phyloP scores from a whole-genome alignment of 2,329 filamentous ascomycete species.

The Sclerotinia nivalis region DNA sequence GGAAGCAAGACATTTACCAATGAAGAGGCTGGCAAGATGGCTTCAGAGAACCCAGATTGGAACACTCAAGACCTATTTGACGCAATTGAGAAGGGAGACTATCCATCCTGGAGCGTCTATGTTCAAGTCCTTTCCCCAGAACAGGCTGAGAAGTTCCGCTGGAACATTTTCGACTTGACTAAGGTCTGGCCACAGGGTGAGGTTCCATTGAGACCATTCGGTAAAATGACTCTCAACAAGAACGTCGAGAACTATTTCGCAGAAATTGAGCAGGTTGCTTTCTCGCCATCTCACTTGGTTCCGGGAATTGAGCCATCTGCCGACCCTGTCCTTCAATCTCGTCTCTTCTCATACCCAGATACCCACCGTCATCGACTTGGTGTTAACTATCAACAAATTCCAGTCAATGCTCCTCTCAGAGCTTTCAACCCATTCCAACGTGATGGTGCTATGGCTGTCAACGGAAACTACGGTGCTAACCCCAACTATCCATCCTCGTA shows the following conservation, averaged over 20 bases:
- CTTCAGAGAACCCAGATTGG: slow-evolving; percentile 61
- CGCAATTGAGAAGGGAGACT: slow-evolving; percentile 60
- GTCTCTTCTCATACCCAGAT: slow-evolving; percentile 71
- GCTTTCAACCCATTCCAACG: slow-evolving; percentile 71
- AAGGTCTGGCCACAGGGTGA: slow-evolving; percentile 67
- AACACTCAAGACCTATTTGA: slow-evolving; percentile 65
- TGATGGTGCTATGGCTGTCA: slow-evolving; percentile 70
- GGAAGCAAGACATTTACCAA: slow-evolving; percentile 61
- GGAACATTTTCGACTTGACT: slow-evolving; percentile 69
- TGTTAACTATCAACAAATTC: slow-evolving; percentile 60
- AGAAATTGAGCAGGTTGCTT: slow-evolving; percentile 70
- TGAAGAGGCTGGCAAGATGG: slow-evolving; percentile 55
- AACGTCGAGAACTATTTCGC: slow-evolving; percentile 64
- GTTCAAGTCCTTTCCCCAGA: slow-evolving; percentile 64
- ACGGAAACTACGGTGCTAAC: slow-evolving; percentile 62
- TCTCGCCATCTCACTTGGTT: slow-evolving; percentile 66
- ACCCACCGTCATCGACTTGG: slow-evolving; percentile 60
- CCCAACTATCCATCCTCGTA: slow-evolving; percentile 59
- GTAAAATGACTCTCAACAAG: slow-evolving; percentile 63
- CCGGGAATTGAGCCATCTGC: slow-evolving; percentile 69
- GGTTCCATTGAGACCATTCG: slow-evolving; percentile 61
- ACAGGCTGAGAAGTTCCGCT: slow-evolving; percentile 60
- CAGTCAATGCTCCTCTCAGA: slow-evolving; percentile 49
- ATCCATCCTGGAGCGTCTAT: slow-evolving; percentile 63
- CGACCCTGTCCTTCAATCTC: slow-evolving; percentile 68